These are phyloP conservation scores for Pythium plurisporium DNA, from an alignment of 352 stramenopile genomes.

Conservation along the genomic window DNA sequence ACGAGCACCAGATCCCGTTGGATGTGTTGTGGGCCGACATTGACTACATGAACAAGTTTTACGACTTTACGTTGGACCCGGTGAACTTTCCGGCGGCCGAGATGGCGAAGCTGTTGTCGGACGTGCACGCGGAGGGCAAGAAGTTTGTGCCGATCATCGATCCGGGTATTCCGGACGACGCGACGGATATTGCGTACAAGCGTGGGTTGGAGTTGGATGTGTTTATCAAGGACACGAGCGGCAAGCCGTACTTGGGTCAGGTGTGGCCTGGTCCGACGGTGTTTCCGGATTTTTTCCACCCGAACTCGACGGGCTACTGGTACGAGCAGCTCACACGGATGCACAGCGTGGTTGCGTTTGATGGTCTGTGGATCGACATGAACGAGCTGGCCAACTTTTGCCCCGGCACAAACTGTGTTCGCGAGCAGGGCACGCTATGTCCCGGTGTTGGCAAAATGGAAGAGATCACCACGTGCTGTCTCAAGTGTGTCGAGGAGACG, in stretches of 20 bases:
- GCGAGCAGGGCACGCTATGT: slow-evolving; percentile 31
- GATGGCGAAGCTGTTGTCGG: slow-evolving; percentile 32
- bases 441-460: slow-evolving; percentile 33
- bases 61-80: slow-evolving; percentile 56
- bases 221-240: slow-evolving; percentile 71
- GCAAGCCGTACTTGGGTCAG: slow-evolving; percentile 62
- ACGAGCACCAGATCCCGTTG: slow-evolving; percentile 33
- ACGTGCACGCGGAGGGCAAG: slow-evolving; percentile 50
- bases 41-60: slow-evolving; percentile 47
- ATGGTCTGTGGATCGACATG: slow-evolving; percentile 88
- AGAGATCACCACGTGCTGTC: slow-evolving; percentile 45
- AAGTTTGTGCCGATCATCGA: slow-evolving; percentile 83
- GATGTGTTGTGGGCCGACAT: slow-evolving; percentile 58
- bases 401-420: slow-evolving; percentile 34
- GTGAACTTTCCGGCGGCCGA: slow-evolving; percentile 34
- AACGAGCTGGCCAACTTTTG: slow-evolving; percentile 85
- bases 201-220: slow-evolving; percentile 55
- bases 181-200: slow-evolving; percentile 45
- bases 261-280: slow-evolving; percentile 74
- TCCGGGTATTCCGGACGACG: slow-evolving; percentile 64
- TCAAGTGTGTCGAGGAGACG: slow-evolving; percentile 31
- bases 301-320: slow-evolving; percentile 61
- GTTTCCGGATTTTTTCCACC: slow-evolving; percentile 83
- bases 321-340: slow-evolving; percentile 49
- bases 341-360: slow-evolving; percentile 45